Percentiles rank a stretch among this genome's conserved stretches.
These are phyloP conservation scores for Fusarium buharicum DNA, from an alignment of 2,329 filamentous ascomycete genomes.

Conservation along the genomic window DNA sequence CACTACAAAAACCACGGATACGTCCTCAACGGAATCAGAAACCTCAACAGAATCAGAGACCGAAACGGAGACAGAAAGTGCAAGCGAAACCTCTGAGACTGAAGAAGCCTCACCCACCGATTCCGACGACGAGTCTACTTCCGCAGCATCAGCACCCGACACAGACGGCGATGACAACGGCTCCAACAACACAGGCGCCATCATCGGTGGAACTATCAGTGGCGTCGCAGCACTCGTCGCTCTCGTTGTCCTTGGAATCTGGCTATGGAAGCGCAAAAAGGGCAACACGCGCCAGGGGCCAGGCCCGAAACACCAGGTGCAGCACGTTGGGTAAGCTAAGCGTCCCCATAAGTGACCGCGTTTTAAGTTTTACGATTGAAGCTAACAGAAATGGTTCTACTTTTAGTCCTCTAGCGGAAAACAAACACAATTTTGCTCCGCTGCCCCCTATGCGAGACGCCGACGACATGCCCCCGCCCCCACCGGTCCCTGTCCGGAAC, in stretches of 20 bases:
- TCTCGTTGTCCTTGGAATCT: slow-evolving; percentile 56
- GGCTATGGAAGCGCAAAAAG: slow-evolving; percentile 57
- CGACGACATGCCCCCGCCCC: slow-evolving; percentile 35
- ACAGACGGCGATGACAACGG: slow-evolving; percentile 42
- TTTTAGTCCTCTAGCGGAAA: slow-evolving; percentile 45
- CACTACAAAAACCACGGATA: slow-evolving; percentile 20
- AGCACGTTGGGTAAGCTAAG: slow-evolving; percentile 57
- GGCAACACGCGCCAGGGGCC: slow-evolving; percentile 57
- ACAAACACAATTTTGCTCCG: slow-evolving; percentile 44
- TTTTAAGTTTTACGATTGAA: neutral
- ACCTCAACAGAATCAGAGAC: slow-evolving; percentile 24
- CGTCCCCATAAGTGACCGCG: slow-evolving; percentile 4
- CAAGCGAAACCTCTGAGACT: slow-evolving; percentile 33
- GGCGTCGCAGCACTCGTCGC: slow-evolving; percentile 59
- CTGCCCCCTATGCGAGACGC: slow-evolving; percentile 45
- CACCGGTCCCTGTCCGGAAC: slow-evolving; percentile 30
- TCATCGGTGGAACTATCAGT: slow-evolving; percentile 65
- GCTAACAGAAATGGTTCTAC: slow-evolving; percentile 32
- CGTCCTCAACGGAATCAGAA: slow-evolving; percentile 26
- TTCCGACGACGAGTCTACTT: slow-evolving; percentile 28
- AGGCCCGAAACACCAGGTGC: slow-evolving; percentile 51
- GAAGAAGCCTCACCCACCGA: slow-evolving; percentile 34
- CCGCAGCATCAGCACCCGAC: slow-evolving; percentile 45
- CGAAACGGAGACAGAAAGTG: slow-evolving; percentile 23
- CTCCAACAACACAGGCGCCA: slow-evolving; percentile 57